Conservation (phyloP, 2,329 filamentous ascomycete species). For the Bretziella fagacearum region DNA sequence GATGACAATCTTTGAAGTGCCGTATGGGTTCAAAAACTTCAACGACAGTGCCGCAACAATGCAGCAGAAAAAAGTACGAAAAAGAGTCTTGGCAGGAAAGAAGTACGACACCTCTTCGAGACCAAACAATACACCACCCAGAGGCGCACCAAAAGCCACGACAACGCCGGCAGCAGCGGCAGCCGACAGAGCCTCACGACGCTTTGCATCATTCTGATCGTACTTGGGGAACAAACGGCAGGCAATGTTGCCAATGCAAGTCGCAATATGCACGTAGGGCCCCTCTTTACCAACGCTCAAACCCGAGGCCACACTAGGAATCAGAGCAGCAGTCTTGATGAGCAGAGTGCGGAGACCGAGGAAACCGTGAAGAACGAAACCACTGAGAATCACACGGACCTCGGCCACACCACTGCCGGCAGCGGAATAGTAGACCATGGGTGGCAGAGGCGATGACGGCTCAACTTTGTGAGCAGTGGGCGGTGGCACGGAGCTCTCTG, state of each 20-base stretch:
- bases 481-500: conserved; percentile 19
- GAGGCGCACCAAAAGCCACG: conserved; percentile 81
- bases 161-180: conserved; percentile 83
- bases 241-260: conserved; percentile 86
- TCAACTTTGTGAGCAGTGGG: conserved; percentile 22
- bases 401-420: conserved; percentile 93
- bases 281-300: conserved; percentile 88
- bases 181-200: conserved; percentile 83
- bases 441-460: conserved; percentile 29
- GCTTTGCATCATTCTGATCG: conserved; percentile 81
- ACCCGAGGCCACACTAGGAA: conserved; percentile 82
- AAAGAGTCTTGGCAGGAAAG: conserved; percentile 92
- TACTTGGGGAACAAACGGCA: conserved; percentile 93
- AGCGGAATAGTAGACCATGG: conserved; percentile 90
- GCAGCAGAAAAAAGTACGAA: conserved; percentile 95
- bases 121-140: conserved; percentile 78
- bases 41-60: conserved; percentile 81
- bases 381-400: conserved; percentile 93
- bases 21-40: conserved; percentile 92
- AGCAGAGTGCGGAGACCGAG: conserved; percentile 73
- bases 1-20: conserved; percentile 88
- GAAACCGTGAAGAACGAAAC: conserved; percentile 92
- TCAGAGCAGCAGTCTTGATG: conserved; percentile 66
- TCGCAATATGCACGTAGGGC: conserved; percentile 93
- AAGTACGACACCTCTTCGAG: conserved; percentile 95